Conservation (phyloP, 1,139 yeast genomes). For the Diutina pseudorugosa region DNA sequence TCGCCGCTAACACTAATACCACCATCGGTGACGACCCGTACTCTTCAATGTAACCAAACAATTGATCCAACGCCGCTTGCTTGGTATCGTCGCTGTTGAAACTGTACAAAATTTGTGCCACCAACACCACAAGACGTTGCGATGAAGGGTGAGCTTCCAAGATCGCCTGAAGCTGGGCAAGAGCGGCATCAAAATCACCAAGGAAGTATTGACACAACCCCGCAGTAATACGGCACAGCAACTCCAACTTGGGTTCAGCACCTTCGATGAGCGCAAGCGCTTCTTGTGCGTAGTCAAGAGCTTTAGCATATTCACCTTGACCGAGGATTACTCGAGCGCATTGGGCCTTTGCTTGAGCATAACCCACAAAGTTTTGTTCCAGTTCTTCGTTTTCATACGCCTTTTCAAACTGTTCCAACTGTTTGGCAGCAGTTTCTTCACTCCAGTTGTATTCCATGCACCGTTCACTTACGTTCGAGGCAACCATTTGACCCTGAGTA, state of each 20-base stretch:
- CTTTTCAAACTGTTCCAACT: neutral
- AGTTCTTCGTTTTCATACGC: slow-evolving; percentile 45
- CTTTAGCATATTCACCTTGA: slow-evolving; percentile 35
- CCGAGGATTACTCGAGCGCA: slow-evolving; percentile 64
- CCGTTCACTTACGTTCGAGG: slow-evolving; percentile 56
- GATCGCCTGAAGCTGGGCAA: slow-evolving; percentile 54
- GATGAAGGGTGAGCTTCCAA: slow-evolving; percentile 34
- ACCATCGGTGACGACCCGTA: slow-evolving; percentile 56
- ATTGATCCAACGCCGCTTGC: slow-evolving; percentile 69
- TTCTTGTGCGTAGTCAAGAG: slow-evolving; percentile 50
- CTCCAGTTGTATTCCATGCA: slow-evolving; percentile 50
- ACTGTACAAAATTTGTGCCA: slow-evolving; percentile 72
- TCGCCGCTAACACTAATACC: slow-evolving; percentile 68
- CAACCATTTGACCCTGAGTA: slow-evolving; percentile 47
- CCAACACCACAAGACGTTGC: slow-evolving; percentile 52
- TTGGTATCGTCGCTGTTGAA: slow-evolving; percentile 61
- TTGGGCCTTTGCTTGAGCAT: slow-evolving; percentile 53
- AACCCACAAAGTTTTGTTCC: slow-evolving; percentile 32
- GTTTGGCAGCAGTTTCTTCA: slow-evolving; percentile 28
- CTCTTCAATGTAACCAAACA: slow-evolving; percentile 48
- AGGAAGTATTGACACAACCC: slow-evolving; percentile 62
- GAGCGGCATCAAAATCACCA: slow-evolving; percentile 48
- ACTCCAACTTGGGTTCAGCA: slow-evolving; percentile 17
- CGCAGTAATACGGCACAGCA: slow-evolving; percentile 55
- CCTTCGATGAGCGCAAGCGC: slow-evolving; percentile 39